Evolutionary conservation across 1,284 basidiomycete species (phyloP).

Genomic region (Amylostereum chailletii): DNA sequence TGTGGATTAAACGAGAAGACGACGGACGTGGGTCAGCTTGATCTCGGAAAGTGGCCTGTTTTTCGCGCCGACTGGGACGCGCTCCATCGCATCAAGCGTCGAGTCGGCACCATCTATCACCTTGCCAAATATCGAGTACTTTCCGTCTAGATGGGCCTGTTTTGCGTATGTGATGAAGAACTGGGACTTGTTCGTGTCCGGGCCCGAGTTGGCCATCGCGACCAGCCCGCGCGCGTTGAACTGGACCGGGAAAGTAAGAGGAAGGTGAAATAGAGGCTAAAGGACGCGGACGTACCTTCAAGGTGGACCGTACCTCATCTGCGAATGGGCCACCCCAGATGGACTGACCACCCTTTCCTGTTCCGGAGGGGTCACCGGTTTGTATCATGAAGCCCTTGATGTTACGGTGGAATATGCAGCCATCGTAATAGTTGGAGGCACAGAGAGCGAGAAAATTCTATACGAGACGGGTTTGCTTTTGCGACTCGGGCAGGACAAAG

Average conservation of each 20-base stretch:
- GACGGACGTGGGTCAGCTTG: constrained; percentile 65
- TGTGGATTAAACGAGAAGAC: neutral
- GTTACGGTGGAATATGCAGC: constrained; percentile 86
- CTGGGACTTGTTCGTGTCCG: constrained; percentile 90
- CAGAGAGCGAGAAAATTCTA: constrained; percentile 95
- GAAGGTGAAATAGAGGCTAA: constrained; percentile 3
- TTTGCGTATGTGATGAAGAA: constrained; percentile 94
- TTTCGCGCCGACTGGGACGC: constrained; percentile 84
- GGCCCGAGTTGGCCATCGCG: constrained; percentile 96
- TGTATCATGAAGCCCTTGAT: constrained; percentile 97
- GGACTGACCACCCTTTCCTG: constrained; percentile 77
- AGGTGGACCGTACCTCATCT: constrained; percentile 85
- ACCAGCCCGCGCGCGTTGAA: constrained; percentile 91
- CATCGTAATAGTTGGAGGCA: constrained; percentile 84
- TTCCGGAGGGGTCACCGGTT: constrained; percentile 79
- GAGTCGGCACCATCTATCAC: constrained; percentile 94
- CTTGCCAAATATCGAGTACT: constrained; percentile 91
- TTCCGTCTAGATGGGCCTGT: constrained; percentile 86
- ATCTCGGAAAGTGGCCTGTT: constrained; percentile 84
- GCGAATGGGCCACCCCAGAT: constrained; percentile 83
- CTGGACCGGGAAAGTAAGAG: constrained; percentile 29
- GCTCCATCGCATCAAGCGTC: constrained; percentile 86
- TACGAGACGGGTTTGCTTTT: constrained; percentile 1
- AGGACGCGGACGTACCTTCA: constrained; percentile 55
- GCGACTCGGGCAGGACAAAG: constrained; percentile 3